phyloP scores from a whole-genome alignment of 257 asterid genomes.

The Lantana camara region DNA sequence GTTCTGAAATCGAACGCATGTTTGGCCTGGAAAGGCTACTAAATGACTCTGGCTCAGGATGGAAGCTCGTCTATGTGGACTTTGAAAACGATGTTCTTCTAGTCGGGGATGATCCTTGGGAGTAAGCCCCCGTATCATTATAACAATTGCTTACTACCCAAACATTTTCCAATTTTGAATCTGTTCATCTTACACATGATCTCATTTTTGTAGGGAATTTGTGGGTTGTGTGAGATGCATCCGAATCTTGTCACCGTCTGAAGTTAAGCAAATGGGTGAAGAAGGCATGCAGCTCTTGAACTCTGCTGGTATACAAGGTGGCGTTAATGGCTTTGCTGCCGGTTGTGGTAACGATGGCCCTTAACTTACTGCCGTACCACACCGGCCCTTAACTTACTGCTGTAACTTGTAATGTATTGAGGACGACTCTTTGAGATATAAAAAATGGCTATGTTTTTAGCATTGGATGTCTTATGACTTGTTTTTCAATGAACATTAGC shows the following conservation, averaged over 20 bases:
- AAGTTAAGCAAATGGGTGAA: slow-evolving; percentile 99
- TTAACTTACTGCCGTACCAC: slow-evolving; percentile 22
- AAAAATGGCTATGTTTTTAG: slow-evolving; percentile 3
- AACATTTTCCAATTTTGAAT: background rate
- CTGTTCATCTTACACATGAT: background rate
- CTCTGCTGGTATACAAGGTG: slow-evolving; percentile 52
- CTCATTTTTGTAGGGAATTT: slow-evolving; percentile 60
- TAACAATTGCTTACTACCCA: background rate
- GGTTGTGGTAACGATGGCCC: slow-evolving; percentile 37
- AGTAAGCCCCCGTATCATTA: slow-evolving; percentile 53
- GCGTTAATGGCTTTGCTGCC: slow-evolving; percentile 34
- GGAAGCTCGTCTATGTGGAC: slow-evolving; percentile 96
- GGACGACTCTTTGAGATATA: slow-evolving; percentile 23
- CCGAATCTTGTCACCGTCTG: slow-evolving; percentile 84
- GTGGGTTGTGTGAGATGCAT: slow-evolving; percentile 95
- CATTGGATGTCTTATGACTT: background rate
- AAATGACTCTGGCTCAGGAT: slow-evolving; percentile 76
- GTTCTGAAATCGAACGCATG: slow-evolving; percentile 81
- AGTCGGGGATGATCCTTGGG: slow-evolving; percentile 97
- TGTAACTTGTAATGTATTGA: slow-evolving; percentile 29
- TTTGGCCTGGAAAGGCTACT: slow-evolving; percentile 85
- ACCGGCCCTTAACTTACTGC: no score
- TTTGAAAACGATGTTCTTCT: slow-evolving; percentile 86
- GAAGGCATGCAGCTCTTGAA: slow-evolving; percentile 96
- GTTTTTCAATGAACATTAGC: no score